A percentile compares a stretch with the other conserved stretches of the same genome.
phyloP scores from a whole-genome alignment of 2,329 filamentous ascomycete genomes.

The Seiridium unicorne region DNA sequence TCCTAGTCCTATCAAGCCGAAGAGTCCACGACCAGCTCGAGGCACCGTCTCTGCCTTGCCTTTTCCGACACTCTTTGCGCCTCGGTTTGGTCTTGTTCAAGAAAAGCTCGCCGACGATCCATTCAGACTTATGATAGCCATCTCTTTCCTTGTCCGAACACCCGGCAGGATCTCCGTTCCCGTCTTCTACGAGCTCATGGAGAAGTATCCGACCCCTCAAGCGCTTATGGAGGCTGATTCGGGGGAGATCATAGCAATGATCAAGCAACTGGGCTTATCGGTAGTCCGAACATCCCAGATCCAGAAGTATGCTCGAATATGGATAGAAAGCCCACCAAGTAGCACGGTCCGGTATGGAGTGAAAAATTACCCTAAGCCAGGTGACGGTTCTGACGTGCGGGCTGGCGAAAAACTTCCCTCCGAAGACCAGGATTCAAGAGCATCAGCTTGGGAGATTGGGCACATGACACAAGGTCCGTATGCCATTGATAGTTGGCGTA shows the following conservation, averaged over 20 bases:
- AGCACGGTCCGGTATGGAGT: conserved; percentile 54
- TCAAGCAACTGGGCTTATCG: conserved; percentile 70
- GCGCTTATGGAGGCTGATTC: conserved; percentile 58
- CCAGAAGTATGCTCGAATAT: conserved; percentile 68
- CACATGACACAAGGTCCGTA: conserved; percentile 82
- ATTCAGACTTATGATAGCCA: conserved; percentile 77
- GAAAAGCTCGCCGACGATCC: conserved; percentile 73
- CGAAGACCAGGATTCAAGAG: conserved; percentile 18
- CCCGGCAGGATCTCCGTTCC: conserved; percentile 73
- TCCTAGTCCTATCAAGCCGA: conserved; percentile 13
- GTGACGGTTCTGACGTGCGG: conserved; percentile 27
- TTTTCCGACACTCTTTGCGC: conserved; percentile 65
- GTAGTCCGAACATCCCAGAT: conserved; percentile 66
- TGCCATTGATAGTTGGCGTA: conserved; percentile 86
- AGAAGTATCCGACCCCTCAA: conserved; percentile 64
- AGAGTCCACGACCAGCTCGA: conserved; percentile 32
- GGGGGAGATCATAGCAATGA: conserved; percentile 58
- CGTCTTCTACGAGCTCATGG: conserved; percentile 67
- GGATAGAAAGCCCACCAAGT: conserved; percentile 62
- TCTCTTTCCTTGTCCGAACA: conserved; percentile 83
- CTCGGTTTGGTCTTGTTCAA: conserved; percentile 77
- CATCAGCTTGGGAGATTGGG: conserved; percentile 75
- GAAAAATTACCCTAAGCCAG: conserved; percentile 39
- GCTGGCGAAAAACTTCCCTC: conserved; percentile 23
- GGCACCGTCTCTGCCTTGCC: conserved; percentile 54